Evolutionary conservation across 1,284 basidiomycete genomes (phyloP).

Genomic region (Rhodotorula mucilaginosa): DNA sequence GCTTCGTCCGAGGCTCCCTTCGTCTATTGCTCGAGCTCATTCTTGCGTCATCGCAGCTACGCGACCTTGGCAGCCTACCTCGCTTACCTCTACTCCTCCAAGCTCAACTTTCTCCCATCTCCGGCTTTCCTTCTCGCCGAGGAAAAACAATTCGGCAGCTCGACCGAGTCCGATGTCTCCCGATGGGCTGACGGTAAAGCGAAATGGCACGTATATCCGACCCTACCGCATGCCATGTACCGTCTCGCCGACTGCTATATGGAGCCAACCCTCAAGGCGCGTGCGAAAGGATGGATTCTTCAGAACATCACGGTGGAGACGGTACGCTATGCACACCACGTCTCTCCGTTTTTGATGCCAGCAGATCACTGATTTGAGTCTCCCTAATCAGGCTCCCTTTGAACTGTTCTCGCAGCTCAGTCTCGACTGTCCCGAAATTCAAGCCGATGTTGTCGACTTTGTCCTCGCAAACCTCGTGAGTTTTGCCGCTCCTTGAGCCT

Average conservation of each 20-base stretch:
- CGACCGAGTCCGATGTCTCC: too few relatives aligned
- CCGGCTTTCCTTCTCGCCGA: not conserved
- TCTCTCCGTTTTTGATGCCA: too few relatives aligned
- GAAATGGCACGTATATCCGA: not conserved
- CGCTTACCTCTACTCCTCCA: not conserved
- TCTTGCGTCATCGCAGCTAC: not conserved
- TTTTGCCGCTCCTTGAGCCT: too few relatives aligned
- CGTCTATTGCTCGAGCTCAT: too few relatives aligned
- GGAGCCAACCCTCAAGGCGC: not conserved
- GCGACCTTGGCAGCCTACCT: not conserved
- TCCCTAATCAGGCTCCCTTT: constrained; percentile 5
- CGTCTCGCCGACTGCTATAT: not conserved
- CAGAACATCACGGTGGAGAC: constrained; percentile 7
- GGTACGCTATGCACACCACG: not conserved
- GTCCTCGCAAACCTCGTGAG: constrained; percentile 7
- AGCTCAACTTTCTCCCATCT: not conserved
- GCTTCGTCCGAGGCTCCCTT: too few relatives aligned
- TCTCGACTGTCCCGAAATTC: not conserved
- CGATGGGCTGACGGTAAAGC: not conserved
- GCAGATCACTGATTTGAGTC: too few relatives aligned
- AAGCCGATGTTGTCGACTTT: not conserved
- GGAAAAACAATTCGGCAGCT: too few relatives aligned
- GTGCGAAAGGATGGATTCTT: not conserved
- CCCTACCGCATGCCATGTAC: not conserved
- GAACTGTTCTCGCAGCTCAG: constrained; percentile 11